Percentiles rank a stretch among this genome's conserved stretches.
These are phyloP conservation scores for Trematosphaeria pertusa DNA, from an alignment of 2,329 filamentous ascomycete genomes.

Conservation along the genomic window DNA sequence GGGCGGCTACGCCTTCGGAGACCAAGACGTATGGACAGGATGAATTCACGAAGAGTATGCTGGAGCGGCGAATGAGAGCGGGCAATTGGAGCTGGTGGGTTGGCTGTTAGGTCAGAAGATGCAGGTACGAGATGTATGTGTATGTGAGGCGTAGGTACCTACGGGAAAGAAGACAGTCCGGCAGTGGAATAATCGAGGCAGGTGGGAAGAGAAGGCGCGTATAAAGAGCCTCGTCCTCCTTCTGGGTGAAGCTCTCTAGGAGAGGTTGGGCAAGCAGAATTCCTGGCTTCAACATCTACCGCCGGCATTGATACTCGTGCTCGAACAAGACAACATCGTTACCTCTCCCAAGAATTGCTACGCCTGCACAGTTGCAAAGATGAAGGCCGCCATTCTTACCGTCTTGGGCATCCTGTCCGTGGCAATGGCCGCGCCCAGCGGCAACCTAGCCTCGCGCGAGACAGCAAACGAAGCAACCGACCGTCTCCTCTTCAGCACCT, in stretches of 20 bases:
- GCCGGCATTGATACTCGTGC: too few relatives aligned
- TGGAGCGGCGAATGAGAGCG: neutral
- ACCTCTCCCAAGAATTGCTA: too few relatives aligned
- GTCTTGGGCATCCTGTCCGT: slow-evolving; percentile 17
- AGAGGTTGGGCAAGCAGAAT: neutral
- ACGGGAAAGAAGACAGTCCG: too few relatives aligned
- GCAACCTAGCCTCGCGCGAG: slow-evolving; percentile 12
- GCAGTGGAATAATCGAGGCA: too few relatives aligned
- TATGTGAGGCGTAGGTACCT: neutral
- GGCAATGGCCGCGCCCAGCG: slow-evolving; percentile 12
- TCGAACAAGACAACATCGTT: too few relatives aligned
- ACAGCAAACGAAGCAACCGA: slow-evolving; percentile 50
- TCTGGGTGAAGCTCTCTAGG: neutral
- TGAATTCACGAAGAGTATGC: too few relatives aligned
- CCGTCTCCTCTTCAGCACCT: slow-evolving; percentile 54
- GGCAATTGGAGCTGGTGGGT: too few relatives aligned
- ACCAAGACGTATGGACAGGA: neutral
- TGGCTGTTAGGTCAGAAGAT: too few relatives aligned
- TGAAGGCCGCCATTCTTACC: slow-evolving; percentile 15
- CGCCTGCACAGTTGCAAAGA: slow-evolving; percentile 2
- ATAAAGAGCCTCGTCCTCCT: neutral
- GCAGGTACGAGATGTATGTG: neutral
- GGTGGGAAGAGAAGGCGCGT: neutral
- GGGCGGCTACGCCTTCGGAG: neutral
- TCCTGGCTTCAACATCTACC: too few relatives aligned